Evolutionary conservation across 257 asterid genomes (phyloP).

Genomic region (Euphrasia confusa): DNA sequence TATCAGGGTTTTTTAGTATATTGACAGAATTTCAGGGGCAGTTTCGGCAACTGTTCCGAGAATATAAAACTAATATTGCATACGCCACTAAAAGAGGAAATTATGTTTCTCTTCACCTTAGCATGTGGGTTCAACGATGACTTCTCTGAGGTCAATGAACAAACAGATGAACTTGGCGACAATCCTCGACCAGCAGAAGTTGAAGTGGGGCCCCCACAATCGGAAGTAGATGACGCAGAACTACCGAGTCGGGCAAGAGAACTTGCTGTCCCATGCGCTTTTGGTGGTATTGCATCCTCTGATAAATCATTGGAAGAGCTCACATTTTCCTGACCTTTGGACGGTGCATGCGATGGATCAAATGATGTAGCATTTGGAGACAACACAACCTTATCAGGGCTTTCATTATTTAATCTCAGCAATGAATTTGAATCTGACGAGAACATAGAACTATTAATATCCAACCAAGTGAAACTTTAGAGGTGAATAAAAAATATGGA

Average conservation of each 20-base stretch:
- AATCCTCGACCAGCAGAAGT: slow-evolving; percentile 67
- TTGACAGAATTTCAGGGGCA: background rate
- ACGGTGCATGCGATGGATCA: slow-evolving; percentile 46
- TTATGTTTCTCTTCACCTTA: slow-evolving; percentile 46
- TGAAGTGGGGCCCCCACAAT: slow-evolving; percentile 62
- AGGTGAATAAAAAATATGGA: slow-evolving; percentile 14
- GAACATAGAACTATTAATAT: slow-evolving; percentile 19
- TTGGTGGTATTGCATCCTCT: slow-evolving; percentile 42
- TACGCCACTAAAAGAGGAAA: slow-evolving; percentile 8
- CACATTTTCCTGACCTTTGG: slow-evolving; percentile 53
- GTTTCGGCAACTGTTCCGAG: background rate
- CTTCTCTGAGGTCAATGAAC: slow-evolving; percentile 87
- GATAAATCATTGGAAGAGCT: slow-evolving; percentile 38
- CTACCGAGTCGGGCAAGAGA: slow-evolving; percentile 49
- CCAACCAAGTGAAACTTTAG: slow-evolving; percentile 17
- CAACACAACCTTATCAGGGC: slow-evolving; percentile 43
- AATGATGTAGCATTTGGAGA: slow-evolving; percentile 58
- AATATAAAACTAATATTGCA: slow-evolving; percentile 4
- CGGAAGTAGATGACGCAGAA: slow-evolving; percentile 65
- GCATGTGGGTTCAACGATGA: slow-evolving; percentile 87
- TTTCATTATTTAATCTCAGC: slow-evolving; percentile 33
- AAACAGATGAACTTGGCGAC: slow-evolving; percentile 77
- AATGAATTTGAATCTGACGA: slow-evolving; percentile 39
- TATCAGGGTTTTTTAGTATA: background rate
- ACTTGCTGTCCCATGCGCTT: slow-evolving; percentile 39